These are phyloP conservation scores for Ochetophila trinervis DNA, from an alignment of 306 rosid genomes.

Conservation along the genomic window DNA sequence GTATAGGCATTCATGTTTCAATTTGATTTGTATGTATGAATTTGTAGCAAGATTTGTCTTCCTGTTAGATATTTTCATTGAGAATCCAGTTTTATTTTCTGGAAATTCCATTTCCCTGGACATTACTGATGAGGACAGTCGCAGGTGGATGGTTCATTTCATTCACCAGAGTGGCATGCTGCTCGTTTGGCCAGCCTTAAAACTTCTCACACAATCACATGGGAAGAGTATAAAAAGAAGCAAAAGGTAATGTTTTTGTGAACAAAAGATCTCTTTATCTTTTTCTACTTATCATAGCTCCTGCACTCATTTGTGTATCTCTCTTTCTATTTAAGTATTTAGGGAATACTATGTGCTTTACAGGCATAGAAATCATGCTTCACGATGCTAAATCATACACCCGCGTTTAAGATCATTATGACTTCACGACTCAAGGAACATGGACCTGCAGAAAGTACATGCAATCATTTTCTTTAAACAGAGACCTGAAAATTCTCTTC, in stretches of 20 bases:
- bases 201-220: conserved; percentile 92
- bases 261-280: background rate
- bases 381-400: no score
- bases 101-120: conserved; percentile 36
- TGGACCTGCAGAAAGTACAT: no score
- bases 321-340: background rate
- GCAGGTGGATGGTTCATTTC: conserved; percentile 99
- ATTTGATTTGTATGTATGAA: no score
- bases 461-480: no score
- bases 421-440: no score
- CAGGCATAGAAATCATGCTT: no score
- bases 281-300: background rate
- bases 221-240: conserved; percentile 94
- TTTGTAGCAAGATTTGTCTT: background rate
- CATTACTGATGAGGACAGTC: conserved; percentile 89
- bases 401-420: no score
- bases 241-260: conserved; percentile 63
- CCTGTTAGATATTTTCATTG: conserved; percentile 12
- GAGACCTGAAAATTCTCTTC: no score
- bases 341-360: background rate
- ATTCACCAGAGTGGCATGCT: conserved; percentile 99
- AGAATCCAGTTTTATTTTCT: conserved; percentile 26
- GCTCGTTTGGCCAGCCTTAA: conserved; percentile 99
- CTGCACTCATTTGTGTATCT: background rate
- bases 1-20: no score